Conservation (phyloP, 176 grass and related monocot genomes). For the Poa annua region DNA sequence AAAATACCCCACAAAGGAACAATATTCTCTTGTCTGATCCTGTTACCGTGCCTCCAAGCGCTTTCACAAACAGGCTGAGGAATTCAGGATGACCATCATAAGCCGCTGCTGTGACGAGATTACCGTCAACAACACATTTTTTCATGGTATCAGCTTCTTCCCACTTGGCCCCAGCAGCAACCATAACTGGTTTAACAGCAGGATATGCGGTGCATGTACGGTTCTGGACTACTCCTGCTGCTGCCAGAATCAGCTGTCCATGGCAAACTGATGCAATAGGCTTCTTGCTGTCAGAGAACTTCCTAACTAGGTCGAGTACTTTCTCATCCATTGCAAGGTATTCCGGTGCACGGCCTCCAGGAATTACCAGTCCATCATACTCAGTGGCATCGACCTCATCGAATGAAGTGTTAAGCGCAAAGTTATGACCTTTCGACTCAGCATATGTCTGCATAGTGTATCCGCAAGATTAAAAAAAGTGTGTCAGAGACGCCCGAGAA, state of each 20-base stretch:
- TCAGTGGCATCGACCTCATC: conserved; percentile 47
- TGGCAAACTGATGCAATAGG: conserved; percentile 88
- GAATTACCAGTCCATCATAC: conserved; percentile 87
- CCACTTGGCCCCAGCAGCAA: conserved; percentile 87
- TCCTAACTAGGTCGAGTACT: conserved; percentile 59
- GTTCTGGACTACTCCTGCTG: conserved; percentile 62
- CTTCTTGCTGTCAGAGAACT: conserved; percentile 63
- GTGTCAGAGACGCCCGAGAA: not conserved
- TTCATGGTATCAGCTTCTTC: conserved; percentile 72
- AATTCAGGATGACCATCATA: conserved; percentile 81
- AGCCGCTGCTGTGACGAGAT: conserved; percentile 70
- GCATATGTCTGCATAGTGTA: conserved; percentile 66
- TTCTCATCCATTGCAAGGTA: conserved; percentile 82
- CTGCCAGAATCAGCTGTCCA: conserved; percentile 87
- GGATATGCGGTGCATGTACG: conserved; percentile 75
- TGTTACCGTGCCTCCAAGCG: conserved; percentile 75
- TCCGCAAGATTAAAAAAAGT: conserved; percentile 21
- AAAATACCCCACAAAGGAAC: conserved; percentile 93
- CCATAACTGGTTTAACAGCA: conserved; percentile 67
- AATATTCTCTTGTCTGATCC: conserved; percentile 82
- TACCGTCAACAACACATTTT: conserved; percentile 63
- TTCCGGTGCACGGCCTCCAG: conserved; percentile 86
- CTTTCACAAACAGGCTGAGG: conserved; percentile 79
- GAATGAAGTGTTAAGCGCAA: conserved; percentile 78
- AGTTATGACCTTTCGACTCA: conserved; percentile 90